Percentiles rank a stretch among this genome's conserved stretches.
These are phyloP conservation scores for Aspergillus awamori DNA, from an alignment of 2,329 filamentous ascomycete genomes.

Conservation along the genomic window DNA sequence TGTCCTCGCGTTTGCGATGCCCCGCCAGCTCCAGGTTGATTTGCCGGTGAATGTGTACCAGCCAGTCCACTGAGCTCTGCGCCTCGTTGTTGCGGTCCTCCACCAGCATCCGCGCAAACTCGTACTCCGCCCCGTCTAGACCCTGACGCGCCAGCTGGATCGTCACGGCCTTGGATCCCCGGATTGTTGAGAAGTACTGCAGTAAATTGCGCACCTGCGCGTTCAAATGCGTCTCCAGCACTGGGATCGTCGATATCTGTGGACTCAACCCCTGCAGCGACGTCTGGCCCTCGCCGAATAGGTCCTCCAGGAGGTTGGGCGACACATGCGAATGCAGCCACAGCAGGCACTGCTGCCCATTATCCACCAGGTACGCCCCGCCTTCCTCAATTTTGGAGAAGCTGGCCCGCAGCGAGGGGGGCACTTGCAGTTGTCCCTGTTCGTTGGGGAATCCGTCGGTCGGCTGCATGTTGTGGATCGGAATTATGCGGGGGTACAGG, in stretches of 20 bases:
- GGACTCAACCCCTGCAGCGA: slow-evolving; percentile 77
- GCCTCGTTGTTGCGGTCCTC: slow-evolving; percentile 98
- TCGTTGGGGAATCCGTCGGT: slow-evolving; percentile 93
- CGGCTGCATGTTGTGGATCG: slow-evolving; percentile 84
- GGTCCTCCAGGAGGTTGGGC: slow-evolving; percentile 84
- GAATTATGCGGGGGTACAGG: slow-evolving; percentile 90
- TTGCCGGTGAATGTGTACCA: slow-evolving; percentile 90
- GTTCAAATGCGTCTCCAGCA: slow-evolving; percentile 89
- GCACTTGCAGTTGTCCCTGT: slow-evolving; percentile 84
- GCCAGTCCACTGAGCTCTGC: slow-evolving; percentile 97
- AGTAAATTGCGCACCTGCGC: slow-evolving; percentile 93
- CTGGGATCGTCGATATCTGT: slow-evolving; percentile 75
- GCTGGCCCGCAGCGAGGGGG: slow-evolving; percentile 75
- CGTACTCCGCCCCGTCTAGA: slow-evolving; percentile 91
- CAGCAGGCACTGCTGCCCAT: slow-evolving; percentile 85
- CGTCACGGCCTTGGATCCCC: slow-evolving; percentile 84
- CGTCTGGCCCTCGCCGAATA: slow-evolving; percentile 78
- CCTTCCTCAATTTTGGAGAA: slow-evolving; percentile 90
- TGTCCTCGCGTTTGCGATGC: slow-evolving; percentile 53
- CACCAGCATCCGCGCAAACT: slow-evolving; percentile 87
- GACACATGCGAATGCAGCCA: slow-evolving; percentile 94
- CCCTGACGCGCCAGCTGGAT: slow-evolving; percentile 91
- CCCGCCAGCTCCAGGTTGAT: slow-evolving; percentile 79
- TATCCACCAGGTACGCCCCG: slow-evolving; percentile 92
- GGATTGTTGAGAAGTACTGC: slow-evolving; percentile 77